Percentiles rank a stretch among this genome's conserved stretches.
These are phyloP conservation scores for Pisolithus sp. DNA, from an alignment of 768 basidiomycete species.

Conservation along the genomic window DNA sequence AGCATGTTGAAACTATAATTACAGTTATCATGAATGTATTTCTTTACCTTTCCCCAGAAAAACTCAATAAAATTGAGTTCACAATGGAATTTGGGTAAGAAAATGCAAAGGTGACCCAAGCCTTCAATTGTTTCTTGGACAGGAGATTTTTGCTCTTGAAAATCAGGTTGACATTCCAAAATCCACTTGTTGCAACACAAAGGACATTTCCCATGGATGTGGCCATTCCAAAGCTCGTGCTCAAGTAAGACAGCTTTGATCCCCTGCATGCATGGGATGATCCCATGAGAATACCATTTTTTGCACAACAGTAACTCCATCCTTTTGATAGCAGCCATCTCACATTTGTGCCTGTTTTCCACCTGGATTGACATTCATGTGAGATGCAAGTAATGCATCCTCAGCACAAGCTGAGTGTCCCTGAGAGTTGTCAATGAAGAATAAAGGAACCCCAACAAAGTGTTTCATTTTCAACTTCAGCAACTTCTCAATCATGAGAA, in stretches of 20 bases:
- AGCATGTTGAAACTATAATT: conserved; percentile 22
- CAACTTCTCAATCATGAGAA: conserved; percentile 4
- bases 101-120: conserved; percentile 24
- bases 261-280: conserved; percentile 28
- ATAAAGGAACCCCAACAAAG: conserved; percentile 18
- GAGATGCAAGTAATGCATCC: conserved; percentile 10
- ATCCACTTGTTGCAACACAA: conserved; percentile 27
- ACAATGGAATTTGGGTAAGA: conserved; percentile 7
- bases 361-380: conserved; percentile 21
- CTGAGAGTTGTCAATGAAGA: conserved; percentile 20
- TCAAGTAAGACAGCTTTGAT: conserved; percentile 20
- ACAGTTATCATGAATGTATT: conserved; percentile 15
- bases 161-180: not conserved
- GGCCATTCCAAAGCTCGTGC: too few species aligned
- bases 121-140: conserved; percentile 17
- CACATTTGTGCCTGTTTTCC: conserved; percentile 19
- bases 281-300: conserved; percentile 29
- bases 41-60: conserved; percentile 28
- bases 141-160: conserved; percentile 11
- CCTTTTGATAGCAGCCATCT: conserved; percentile 25
- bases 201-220: conserved; percentile 4
- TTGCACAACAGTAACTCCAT: conserved; percentile 17
- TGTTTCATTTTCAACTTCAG: conserved; percentile 16
- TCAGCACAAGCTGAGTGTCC: conserved; percentile 20
- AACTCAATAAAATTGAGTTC: conserved; percentile 20